phyloP scores from a whole-genome alignment of 495 filamentous ascomycete species.

The Parmelia sp. region DNA sequence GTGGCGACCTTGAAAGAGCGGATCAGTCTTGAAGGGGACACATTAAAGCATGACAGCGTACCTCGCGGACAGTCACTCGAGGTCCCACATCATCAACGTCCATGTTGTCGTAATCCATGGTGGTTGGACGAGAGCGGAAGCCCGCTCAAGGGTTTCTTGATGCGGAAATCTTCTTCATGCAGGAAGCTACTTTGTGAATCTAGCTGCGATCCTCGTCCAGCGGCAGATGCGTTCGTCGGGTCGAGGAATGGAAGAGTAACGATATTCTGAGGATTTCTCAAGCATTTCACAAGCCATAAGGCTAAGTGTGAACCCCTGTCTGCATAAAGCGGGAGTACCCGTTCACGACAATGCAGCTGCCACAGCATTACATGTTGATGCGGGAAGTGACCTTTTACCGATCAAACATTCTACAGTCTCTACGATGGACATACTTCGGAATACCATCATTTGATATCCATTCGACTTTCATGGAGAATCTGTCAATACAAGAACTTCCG shows the following conservation, averaged over 20 bases:
- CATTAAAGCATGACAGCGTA: constrained; percentile 6
- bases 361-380: background rate
- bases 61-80: constrained; percentile 32
- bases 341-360: constrained; percentile 4
- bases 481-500: constrained; percentile 23
- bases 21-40: background rate
- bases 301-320: constrained; percentile 3
- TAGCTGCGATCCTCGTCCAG: background rate
- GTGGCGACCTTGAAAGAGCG: constrained; percentile 51
- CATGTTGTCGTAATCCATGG: constrained; percentile 32
- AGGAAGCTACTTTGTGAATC: no score
- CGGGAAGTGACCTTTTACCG: background rate
- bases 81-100: constrained; percentile 31
- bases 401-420: background rate
- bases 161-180: background rate
- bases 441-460: background rate
- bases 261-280: background rate
- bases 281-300: background rate
- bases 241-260: background rate
- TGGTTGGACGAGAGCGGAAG: background rate
- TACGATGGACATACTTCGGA: constrained; percentile 11
- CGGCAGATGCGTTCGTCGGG: background rate
- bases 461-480: constrained; percentile 24
- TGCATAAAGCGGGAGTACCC: constrained; percentile 12
- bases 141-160: background rate